Base-by-base conservation (phyloP, 1,284 basidiomycete genomes). In the Macrocystidia cucumis region DNA sequence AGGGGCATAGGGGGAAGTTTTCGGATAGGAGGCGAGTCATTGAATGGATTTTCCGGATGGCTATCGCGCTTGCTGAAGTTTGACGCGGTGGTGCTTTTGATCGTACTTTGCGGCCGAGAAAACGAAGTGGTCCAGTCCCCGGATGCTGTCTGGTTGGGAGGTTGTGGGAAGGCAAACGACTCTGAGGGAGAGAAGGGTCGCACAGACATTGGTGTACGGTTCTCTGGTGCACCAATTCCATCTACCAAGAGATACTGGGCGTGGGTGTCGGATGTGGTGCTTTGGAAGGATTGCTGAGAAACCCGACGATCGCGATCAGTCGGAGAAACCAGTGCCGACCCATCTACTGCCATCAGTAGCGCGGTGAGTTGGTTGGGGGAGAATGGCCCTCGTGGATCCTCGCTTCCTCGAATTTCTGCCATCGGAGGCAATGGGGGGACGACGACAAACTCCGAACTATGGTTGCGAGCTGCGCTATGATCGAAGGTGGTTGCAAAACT, bases 141-240 rank as follows among this genome's bases (percentile, higher is more conserved):
- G 3, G 44, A 46, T 6, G 50, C 44, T 18, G 7, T 18, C 29
- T 35, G 9, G 6, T 41, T 47, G 6, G 79, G 79, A 3, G 79
- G 78, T 39, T 68, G 69, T 1, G 79, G 79, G 60, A 82, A 82
- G 3, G 72, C 52, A 55, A 78, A 81, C 2, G 68, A 65, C 47
- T 83, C 79, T 5, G 70, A 68, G 11, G 74, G 70, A 1, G 76
- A 73, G 57, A 78, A 80, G 0, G 76, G 77, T 20, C 72, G 67
- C 8, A 77, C 76, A 24, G 65, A 73, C 63, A 79, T 74, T 8
- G 73, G 70, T 1, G 70, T 65, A 2, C 52, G 42, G 26, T 44
- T 34, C 30, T 55, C 57, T 16, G 49, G 48, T 6, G 49, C 44
- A 8, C 46, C 32, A 25, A 45, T 46, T 32, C 48, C 39, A 4